These are phyloP conservation scores for Diutina mesorugosa DNA, from an alignment of 1,139 yeast genomes.

Conservation along the genomic window DNA sequence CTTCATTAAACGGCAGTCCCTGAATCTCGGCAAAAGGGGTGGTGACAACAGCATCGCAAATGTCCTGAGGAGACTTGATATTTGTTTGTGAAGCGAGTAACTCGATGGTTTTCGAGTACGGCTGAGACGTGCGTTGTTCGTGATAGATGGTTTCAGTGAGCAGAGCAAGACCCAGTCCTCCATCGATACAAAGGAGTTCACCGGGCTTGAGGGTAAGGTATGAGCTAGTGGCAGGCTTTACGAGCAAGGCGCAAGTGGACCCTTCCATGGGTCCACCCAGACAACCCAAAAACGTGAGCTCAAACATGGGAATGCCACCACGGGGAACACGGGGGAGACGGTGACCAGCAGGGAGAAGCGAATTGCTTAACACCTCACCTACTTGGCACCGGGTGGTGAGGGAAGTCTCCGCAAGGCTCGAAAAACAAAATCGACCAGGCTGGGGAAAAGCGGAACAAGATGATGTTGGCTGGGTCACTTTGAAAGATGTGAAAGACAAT, in stretches of 20 bases:
- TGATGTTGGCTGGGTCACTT: neutral
- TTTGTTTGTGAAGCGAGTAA: constrained; percentile 16
- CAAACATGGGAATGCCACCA: constrained; percentile 14
- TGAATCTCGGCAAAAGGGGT: constrained; percentile 3
- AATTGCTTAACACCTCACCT: neutral
- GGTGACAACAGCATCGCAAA: constrained; percentile 11
- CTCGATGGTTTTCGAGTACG: neutral
- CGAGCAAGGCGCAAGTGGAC: constrained; percentile 48
- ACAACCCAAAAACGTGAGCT: constrained; percentile 53
- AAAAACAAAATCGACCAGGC: neutral
- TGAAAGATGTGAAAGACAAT: neutral
- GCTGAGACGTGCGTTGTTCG: constrained; percentile 7
- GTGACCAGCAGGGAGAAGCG: neutral
- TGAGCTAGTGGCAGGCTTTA: constrained; percentile 39
- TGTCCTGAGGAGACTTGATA: constrained; percentile 10
- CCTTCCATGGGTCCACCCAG: constrained; percentile 74
- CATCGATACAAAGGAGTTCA: constrained; percentile 50
- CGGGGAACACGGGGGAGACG: neutral
- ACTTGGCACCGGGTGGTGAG: neutral
- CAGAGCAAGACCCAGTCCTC: constrained; percentile 60
- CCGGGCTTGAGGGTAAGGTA: constrained; percentile 14
- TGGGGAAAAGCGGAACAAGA: neutral
- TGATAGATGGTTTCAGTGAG: constrained; percentile 37
- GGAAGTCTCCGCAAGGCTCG: neutral
- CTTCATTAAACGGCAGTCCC: constrained; percentile 10